These are phyloP conservation scores for Coemansia sp. DNA, from an alignment of 371 early-diverging fungal species.

Conservation along the genomic window DNA sequence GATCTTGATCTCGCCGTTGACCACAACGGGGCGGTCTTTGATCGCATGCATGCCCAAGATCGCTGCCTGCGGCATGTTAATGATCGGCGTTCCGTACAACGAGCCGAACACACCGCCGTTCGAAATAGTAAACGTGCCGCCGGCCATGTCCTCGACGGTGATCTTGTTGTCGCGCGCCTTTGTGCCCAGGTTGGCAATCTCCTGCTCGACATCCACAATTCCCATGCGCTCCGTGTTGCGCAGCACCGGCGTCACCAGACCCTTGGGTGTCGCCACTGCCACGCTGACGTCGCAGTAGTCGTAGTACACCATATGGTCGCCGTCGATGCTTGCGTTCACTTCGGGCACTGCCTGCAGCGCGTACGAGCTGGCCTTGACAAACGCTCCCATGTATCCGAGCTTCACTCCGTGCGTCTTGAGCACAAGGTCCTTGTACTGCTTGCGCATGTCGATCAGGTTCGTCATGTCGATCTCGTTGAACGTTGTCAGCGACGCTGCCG, in stretches of 20 bases:
- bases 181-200: slow-evolving; percentile 80
- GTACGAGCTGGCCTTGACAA: slow-evolving; percentile 83
- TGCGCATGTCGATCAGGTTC: slow-evolving; percentile 83
- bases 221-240: slow-evolving; percentile 85
- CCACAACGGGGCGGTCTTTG: slow-evolving; percentile 92
- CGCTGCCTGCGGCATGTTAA: slow-evolving; percentile 95
- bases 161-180: slow-evolving; percentile 93
- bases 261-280: slow-evolving; percentile 98
- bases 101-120: slow-evolving; percentile 98
- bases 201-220: slow-evolving; percentile 88
- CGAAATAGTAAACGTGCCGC: slow-evolving; percentile 98
- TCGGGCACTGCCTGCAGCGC: slow-evolving; percentile 87
- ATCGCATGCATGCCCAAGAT: slow-evolving; percentile 98
- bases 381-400: slow-evolving; percentile 97
- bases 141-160: slow-evolving; percentile 94
- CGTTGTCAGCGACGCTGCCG: slow-evolving; percentile 94
- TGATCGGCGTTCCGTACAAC: slow-evolving; percentile 94
- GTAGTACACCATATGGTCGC: slow-evolving; percentile 81
- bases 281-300: slow-evolving; percentile 94
- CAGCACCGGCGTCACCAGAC: slow-evolving; percentile 94
- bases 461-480: slow-evolving; percentile 99
- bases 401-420: slow-evolving; percentile 93
- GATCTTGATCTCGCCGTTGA: slow-evolving; percentile 91
- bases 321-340: slow-evolving; percentile 88
- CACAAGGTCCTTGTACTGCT: slow-evolving; percentile 89